These are phyloP conservation scores for Leccinum subgranulosum DNA, from an alignment of 768 basidiomycete species.

Conservation along the genomic window DNA sequence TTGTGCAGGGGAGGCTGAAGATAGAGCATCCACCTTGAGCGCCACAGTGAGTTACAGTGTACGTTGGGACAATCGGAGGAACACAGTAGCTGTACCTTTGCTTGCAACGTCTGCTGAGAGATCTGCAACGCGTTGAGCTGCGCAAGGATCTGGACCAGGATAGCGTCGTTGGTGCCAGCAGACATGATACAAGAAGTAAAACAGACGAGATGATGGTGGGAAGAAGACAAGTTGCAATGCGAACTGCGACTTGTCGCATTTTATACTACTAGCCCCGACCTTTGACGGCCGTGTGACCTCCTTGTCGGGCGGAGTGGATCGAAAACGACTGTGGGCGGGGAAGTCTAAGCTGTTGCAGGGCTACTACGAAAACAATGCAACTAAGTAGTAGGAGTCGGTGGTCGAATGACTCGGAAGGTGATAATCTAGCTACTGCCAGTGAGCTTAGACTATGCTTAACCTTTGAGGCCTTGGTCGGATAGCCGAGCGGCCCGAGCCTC, in stretches of 20 bases:
- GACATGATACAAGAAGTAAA: slow-evolving; percentile 20
- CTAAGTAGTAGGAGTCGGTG: not conserved
- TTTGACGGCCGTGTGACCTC: not conserved
- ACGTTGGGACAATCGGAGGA: not conserved
- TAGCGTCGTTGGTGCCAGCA: slow-evolving; percentile 42
- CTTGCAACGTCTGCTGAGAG: slow-evolving; percentile 73
- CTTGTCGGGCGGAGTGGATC: not conserved
- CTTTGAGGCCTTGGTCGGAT: not conserved
- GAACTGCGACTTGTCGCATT: not conserved
- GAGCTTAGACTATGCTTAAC: not conserved
- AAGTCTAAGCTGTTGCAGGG: not conserved
- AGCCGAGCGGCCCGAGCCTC: not conserved
- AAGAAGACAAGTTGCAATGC: slow-evolving; percentile 5
- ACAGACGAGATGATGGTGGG: slow-evolving; percentile 9
- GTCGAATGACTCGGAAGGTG: not conserved
- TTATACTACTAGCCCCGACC: slow-evolving; percentile 6
- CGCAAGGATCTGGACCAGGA: slow-evolving; percentile 68
- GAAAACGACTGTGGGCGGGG: not conserved
- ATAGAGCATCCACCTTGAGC: slow-evolving; percentile 48
- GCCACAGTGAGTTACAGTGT: slow-evolving; percentile 5
- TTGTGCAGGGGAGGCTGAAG: slow-evolving; percentile 27
- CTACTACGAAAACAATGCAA: not conserved
- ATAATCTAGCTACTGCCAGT: not conserved
- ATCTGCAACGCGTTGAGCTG: slow-evolving; percentile 71
- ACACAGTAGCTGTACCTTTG: slow-evolving; percentile 52